A percentile compares a stretch with the other conserved stretches of the same genome.
phyloP scores from a whole-genome alignment of 2,329 filamentous ascomycete genomes.

The Mycosphaerella sp. region DNA sequence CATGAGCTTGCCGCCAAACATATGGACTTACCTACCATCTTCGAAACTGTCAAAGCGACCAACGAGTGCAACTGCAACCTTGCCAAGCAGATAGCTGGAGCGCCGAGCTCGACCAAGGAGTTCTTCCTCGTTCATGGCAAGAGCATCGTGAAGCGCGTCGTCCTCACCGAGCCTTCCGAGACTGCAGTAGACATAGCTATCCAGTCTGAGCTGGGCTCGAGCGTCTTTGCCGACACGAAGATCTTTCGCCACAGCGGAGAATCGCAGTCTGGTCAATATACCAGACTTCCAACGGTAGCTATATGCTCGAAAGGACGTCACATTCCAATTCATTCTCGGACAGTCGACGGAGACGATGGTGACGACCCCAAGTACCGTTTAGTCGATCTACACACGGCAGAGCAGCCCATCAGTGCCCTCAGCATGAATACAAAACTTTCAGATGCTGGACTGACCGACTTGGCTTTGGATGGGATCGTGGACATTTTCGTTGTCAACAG shows the following conservation, averaged over 20 bases:
- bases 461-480: conserved; percentile 23
- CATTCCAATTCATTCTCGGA: conserved; percentile 16
- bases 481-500: conserved; percentile 30
- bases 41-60: conserved; percentile 8
- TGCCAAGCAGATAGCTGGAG: conserved; percentile 25
- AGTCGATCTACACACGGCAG: conserved; percentile 31
- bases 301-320: conserved; percentile 22
- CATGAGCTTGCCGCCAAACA: conserved; percentile 23
- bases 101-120: conserved; percentile 8
- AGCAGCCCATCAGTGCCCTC: conserved; percentile 27
- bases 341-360: conserved; percentile 9
- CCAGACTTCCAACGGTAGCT: conserved; percentile 16
- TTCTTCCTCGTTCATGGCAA: conserved; percentile 26
- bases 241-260: conserved; percentile 15
- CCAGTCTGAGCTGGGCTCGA: conserved; percentile 5
- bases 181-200: conserved; percentile 7
- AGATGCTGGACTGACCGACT: conserved; percentile 19
- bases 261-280: conserved; percentile 2
- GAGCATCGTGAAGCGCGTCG: conserved; percentile 18
- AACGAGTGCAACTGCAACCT: conserved; percentile 31
- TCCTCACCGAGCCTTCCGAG: conserved; percentile 8
- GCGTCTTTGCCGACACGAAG: conserved; percentile 12
- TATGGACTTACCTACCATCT: conserved; percentile 15
- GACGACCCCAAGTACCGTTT: conserved; percentile 1
- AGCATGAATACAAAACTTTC: conserved; percentile 20